Base-by-base conservation (phyloP, 179 eudicot species). In the Patellifolia procumbens region DNA sequence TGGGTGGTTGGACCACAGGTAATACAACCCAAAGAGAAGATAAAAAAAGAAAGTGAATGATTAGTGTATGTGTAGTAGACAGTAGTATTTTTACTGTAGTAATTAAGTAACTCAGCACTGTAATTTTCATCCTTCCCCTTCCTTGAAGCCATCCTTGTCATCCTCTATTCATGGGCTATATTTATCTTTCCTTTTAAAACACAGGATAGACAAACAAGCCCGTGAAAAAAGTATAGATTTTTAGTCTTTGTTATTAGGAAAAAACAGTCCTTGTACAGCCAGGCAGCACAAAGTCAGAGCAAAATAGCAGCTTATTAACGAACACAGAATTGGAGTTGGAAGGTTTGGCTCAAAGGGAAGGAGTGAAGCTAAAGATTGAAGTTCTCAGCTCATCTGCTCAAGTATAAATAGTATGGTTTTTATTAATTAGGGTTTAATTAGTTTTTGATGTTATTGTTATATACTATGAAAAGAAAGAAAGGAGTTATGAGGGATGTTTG, bases 121-220 rank as follows among this genome's bases (percentile, higher is more conserved):
- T 81, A 82, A 82, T 82, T 75, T 71, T 76, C 69, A 46, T 60
- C 49, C 87, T 74, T 81, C 83, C 81, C 80, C 77, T 78, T 76
- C 78, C 77, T 64, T 68, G 26, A 39, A 26, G 15, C 26, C 61
- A 61, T 42, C 39, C 68, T 45, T 72, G 28, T 64, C 60, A 59
- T 73, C 74, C 68, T 63, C 72, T 68, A 39, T 72, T 70, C 19
- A 45, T 70, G 74, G 76, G 76, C 49, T 28, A 26, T 7, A n/a
- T 58, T 7, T 17, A 52, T 52, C 13, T 28, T 28, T 61, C n/a
- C 26, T 73, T 73, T 46, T 26, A 55, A 29, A 28, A 13, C 29
- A 29, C 2, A 29, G 42, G 61, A 37, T 34, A 69, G 74, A 62
- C 68, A 67, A 67, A 79, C 62, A 74, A 73, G 69, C 74, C 78